These are phyloP conservation scores for Fusarium ramigenum DNA, from an alignment of 2,329 filamentous ascomycete genomes.

Conservation along the genomic window DNA sequence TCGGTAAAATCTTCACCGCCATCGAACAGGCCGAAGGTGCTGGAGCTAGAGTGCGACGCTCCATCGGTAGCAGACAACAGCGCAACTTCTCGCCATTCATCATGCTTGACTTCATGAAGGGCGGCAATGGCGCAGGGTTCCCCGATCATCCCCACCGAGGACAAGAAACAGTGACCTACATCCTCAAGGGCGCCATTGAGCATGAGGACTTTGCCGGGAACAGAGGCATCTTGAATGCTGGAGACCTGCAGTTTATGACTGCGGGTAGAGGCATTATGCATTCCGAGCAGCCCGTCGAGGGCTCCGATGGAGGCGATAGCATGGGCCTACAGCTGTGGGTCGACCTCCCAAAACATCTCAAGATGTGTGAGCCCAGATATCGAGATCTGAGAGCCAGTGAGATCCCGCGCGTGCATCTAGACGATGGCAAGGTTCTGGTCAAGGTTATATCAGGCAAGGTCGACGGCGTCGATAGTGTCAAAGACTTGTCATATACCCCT, in stretches of 20 bases:
- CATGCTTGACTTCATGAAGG: not conserved
- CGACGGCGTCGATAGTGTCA: not conserved
- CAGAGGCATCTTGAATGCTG: not conserved
- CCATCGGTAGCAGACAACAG: not conserved
- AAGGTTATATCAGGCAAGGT: not conserved
- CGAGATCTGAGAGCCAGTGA: not conserved
- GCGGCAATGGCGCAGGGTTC: not conserved
- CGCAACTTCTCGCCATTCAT: not conserved
- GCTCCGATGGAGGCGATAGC: not conserved
- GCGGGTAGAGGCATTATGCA: not conserved
- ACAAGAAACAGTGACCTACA: not conserved
- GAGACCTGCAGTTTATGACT: not conserved
- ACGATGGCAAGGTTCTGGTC: not conserved
- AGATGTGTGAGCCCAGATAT: not conserved
- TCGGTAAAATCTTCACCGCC: not conserved
- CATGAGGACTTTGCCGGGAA: not conserved
- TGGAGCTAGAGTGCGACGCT: not conserved
- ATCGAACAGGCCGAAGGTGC: not conserved
- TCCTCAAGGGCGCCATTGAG: not conserved
- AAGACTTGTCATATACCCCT: not conserved
- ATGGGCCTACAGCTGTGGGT: not conserved
- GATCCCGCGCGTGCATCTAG: rapidly evolving
- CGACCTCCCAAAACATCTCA: not conserved
- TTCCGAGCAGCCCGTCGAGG: not conserved
- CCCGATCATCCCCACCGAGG: not conserved